Evolutionary conservation across 805 yeast species (phyloP), one percentile per base, ranked within the genome.

Genomic region (Candida glaebosa): DNA sequence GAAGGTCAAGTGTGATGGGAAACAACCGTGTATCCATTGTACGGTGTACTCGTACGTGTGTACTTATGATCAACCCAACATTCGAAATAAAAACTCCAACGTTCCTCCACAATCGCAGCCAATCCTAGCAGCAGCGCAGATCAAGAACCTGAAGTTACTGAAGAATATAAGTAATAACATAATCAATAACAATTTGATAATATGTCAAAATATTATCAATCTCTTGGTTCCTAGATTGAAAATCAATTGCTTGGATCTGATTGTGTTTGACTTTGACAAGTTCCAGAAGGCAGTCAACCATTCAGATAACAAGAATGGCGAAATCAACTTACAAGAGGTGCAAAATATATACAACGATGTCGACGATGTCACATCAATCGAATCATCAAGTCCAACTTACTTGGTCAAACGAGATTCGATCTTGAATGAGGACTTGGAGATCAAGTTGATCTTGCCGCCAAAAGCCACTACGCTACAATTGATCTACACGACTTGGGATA

Each of bases 31-130:
- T 58, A 75, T 78, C 24, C 87, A 82, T 58, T 88, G 96, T 57
- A 84, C 96, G 1, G 96, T 87, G 1, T 89, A 87, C 63, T 79
- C 87, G 16, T 86, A 84, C 60, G 84, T 79, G 43, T 88, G 96
- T 62, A 79, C 95, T 0, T 88, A 88, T 58, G 86, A 84, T 54
- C 87, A 86, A 53, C 91, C 95, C 7, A 73, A 83, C 39, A 66
- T 73, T 41, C 62, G 86, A 38, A 78, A 76, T 53, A 78, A 65
- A 52, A 65, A 62, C 44, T 54, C 57, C 37, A 50, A 54, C n/a
- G 63, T 35, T 5, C 38, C 38, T 6, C 31, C 31, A 5, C 38
- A 35, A 24, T 25, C 18, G 30, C 31, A 35, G 25, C 37, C 36
- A 15, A 20, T 38, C 7, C 10, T 34, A 17, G 20, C 20, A 4